Conservation (phyloP, 495 filamentous ascomycete genomes). For the Cercophora samala region DNA sequence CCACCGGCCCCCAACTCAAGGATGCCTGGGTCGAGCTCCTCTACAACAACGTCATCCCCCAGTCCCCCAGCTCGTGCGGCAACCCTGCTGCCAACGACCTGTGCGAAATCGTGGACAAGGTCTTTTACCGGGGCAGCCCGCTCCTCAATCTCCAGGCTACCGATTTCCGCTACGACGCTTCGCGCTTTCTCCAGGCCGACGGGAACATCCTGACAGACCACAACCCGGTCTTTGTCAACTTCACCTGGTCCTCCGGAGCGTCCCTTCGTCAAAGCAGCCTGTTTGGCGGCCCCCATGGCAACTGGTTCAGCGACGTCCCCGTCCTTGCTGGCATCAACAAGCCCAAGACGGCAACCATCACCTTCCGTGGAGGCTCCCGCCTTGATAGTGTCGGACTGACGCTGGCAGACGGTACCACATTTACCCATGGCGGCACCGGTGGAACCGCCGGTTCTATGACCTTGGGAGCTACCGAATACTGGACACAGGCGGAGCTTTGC, state of each 20-base stretch:
- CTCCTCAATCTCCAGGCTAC: constrained; percentile 44
- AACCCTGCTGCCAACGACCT: constrained; percentile 46
- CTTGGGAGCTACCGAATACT: constrained; percentile 47
- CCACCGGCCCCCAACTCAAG: constrained; percentile 30
- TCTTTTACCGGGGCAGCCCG: constrained; percentile 53
- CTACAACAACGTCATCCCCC: constrained; percentile 43
- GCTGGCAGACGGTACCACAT: constrained; percentile 42
- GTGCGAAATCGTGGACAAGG: constrained; percentile 64
- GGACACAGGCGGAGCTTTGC: constrained; percentile 52
- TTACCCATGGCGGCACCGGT: constrained; percentile 56
- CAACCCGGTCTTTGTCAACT: constrained; percentile 55
- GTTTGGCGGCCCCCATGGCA: constrained; percentile 52
- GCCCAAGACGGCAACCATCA: constrained; percentile 38
- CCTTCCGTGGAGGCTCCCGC: constrained; percentile 47
- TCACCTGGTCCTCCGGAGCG: constrained; percentile 46
- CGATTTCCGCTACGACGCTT: constrained; percentile 48
- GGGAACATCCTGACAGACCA: constrained; percentile 59
- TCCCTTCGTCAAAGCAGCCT: constrained; percentile 46
- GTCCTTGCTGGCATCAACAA: constrained; percentile 31
- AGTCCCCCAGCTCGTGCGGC: constrained; percentile 44
- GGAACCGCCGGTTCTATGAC: constrained; percentile 44
- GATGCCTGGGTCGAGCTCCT: constrained; percentile 55
- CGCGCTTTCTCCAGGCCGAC: constrained; percentile 50
- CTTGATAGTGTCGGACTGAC: constrained; percentile 51
- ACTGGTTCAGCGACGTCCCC: constrained; percentile 56